Conservation (phyloP, 306 rosid species). For the Sphenostylis stenocarpa region DNA sequence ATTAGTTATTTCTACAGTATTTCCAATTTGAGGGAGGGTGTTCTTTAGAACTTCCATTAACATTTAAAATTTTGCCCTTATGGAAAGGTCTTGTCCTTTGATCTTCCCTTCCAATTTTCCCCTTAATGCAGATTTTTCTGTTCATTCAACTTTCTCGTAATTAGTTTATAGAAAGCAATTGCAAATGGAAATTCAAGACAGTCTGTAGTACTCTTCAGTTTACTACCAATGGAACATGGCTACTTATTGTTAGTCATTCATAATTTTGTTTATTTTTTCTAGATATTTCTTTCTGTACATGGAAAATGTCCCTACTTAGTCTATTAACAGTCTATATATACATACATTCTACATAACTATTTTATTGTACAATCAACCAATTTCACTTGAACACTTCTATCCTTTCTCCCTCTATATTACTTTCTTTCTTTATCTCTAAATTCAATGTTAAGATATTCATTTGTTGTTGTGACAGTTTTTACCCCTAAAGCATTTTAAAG, state of each 20-base stretch:
- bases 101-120: background rate
- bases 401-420: background rate
- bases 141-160: conserved; percentile 1
- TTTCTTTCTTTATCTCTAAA: background rate
- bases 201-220: background rate
- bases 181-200: conserved; percentile 7
- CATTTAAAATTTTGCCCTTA: background rate
- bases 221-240: background rate
- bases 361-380: background rate
- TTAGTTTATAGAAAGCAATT: background rate
- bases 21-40: background rate
- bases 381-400: background rate
- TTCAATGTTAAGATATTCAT: background rate
- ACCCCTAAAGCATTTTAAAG: background rate
- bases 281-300: background rate
- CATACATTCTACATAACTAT: background rate
- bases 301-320: background rate
- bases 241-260: background rate
- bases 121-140: background rate
- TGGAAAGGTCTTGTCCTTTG: conserved; percentile 10
- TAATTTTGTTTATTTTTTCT: background rate
- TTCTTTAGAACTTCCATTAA: conserved; percentile 4
- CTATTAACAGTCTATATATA: background rate
- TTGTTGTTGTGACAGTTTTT: background rate
- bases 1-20: conserved; percentile 8